Conservation (phyloP, 1,139 yeast species). For the Scheffersomyces cryptocercus region DNA sequence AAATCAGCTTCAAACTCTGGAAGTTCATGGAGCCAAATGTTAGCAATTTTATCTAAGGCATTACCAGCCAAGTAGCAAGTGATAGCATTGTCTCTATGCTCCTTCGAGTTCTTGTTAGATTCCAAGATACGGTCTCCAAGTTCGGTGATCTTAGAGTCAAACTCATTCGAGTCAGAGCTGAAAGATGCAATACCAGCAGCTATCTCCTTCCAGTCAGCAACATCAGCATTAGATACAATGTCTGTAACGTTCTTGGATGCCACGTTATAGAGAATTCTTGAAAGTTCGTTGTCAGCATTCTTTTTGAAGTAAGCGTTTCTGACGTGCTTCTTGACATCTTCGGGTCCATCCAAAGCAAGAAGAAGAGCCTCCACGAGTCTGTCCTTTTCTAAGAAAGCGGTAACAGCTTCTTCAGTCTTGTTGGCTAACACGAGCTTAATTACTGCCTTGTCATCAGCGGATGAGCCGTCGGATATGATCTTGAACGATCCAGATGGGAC, state of each 20-base stretch:
- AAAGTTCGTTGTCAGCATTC: slow-evolving; percentile 55
- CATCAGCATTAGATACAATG: slow-evolving; percentile 74
- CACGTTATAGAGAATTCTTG: slow-evolving; percentile 73
- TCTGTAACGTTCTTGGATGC: slow-evolving; percentile 65
- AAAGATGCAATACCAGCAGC: slow-evolving; percentile 70
- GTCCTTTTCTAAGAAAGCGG: slow-evolving; percentile 62
- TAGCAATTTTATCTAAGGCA: slow-evolving; percentile 75
- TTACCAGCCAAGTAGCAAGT: slow-evolving; percentile 80
- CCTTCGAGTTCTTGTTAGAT: slow-evolving; percentile 19
- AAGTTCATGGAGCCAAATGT: slow-evolving; percentile 82
- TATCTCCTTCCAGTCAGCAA: slow-evolving; percentile 79
- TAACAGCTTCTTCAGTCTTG: slow-evolving; percentile 67
- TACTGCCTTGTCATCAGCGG: slow-evolving; percentile 43
- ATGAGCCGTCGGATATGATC: slow-evolving; percentile 23
- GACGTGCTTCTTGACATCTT: slow-evolving; percentile 61
- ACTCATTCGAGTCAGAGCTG: slow-evolving; percentile 46
- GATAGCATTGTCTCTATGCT: slow-evolving; percentile 70
- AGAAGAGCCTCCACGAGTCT: slow-evolving; percentile 78
- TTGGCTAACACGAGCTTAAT: slow-evolving; percentile 63
- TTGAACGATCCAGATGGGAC: slow-evolving; percentile 51
- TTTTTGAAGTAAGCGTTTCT: slow-evolving; percentile 68
- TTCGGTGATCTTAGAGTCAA: slow-evolving; percentile 55
- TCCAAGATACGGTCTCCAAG: slow-evolving; percentile 65
- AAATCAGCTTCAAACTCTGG: slow-evolving; percentile 56
- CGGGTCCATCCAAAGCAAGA: slow-evolving; percentile 73